These are phyloP conservation scores for Fraxinus nigra DNA, from an alignment of 305 asterid genomes.

Conservation along the genomic window DNA sequence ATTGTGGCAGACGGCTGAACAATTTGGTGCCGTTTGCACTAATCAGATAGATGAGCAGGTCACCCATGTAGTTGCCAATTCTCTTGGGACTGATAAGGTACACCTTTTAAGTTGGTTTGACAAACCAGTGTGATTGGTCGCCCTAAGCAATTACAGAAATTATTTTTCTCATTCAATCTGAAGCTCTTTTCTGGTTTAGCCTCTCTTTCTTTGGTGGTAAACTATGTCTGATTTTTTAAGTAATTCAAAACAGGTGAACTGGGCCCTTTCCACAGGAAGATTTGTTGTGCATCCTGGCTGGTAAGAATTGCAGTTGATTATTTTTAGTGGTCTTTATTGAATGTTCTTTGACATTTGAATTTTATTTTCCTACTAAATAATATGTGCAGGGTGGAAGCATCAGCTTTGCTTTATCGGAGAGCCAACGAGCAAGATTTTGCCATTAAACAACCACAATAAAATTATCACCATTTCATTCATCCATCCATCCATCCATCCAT, in stretches of 20 bases:
- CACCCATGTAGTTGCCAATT: slow-evolving; percentile 94
- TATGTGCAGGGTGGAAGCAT: slow-evolving; percentile 93
- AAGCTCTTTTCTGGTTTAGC: background rate
- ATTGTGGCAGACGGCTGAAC: slow-evolving; percentile 94
- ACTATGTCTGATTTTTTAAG: slow-evolving; percentile 2
- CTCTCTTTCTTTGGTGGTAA: background rate
- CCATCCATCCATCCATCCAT: background rate
- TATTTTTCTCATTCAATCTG: background rate
- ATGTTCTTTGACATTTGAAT: background rate
- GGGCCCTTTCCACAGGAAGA: slow-evolving; percentile 78
- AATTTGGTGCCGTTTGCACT: slow-evolving; percentile 89
- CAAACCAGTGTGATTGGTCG: background rate
- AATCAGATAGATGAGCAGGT: slow-evolving; percentile 82
- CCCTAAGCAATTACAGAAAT: background rate
- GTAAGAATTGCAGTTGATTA: slow-evolving; percentile 40
- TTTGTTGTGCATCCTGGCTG: slow-evolving; percentile 95
- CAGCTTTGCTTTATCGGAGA: slow-evolving; percentile 88
- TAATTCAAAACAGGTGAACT: slow-evolving; percentile 60
- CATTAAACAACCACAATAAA: slow-evolving; percentile 59
- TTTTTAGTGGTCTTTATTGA: background rate
- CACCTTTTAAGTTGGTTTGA: slow-evolving; percentile 15
- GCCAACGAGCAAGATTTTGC: slow-evolving; percentile 90
- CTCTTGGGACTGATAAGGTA: slow-evolving; percentile 97
- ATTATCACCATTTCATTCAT: slow-evolving; percentile 21
- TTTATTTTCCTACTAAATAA: slow-evolving; percentile 5